Evolutionary conservation across 129 eudicot genomes (phyloP), one percentile per base, ranked within the genome.

Genomic region (Chrysanthemum makinoi): DNA sequence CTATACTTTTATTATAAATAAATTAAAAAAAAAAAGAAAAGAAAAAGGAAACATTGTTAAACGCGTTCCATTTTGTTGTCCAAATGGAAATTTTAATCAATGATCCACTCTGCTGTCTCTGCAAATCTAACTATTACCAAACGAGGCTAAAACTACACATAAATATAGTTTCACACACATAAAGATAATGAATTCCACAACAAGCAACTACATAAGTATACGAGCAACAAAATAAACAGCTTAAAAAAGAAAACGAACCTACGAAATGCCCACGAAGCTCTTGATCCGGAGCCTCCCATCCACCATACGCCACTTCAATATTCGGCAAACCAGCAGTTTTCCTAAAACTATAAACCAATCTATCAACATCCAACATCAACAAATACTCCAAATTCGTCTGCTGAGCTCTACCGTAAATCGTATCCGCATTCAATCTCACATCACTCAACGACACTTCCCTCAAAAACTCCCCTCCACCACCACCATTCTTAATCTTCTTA

Each of bases 261-360:
- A 93, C 96, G 67, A 89, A 93, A 83, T 93, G 98, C 24, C 98
- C 95, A 11, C 95, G 96, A 63, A 93, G 88, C 79, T 93, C 95
- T 13, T 50, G 15, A 26, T 58, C 1, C 2, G 83, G 81, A 9
- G 58, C 73, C 83, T 93, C 96, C 96, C 96, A 93, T 17, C 98
- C 98, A 64, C 92, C 95, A 80, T 93, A 93, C 0, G 92, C 79
- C 66, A 33, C 3, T 4, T 89, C 95, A 35, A 77, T 65, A 30
- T 89, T 74, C 48, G 80, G 84, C 85, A 93, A 63, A 66, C 90
- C 86, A 64, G 95, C 89, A 0, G 85, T 82, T 62, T 76, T 85
- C 70, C 98, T 70, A 64, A 93, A 93, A 73, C 95, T 92, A 89
- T 90, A 89, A 44, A 85, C 86, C 75, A 92, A 77, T 17, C 83